These are phyloP conservation scores for Aspergillus coremiiformis DNA, from an alignment of 495 filamentous ascomycete species.

Conservation along the genomic window DNA sequence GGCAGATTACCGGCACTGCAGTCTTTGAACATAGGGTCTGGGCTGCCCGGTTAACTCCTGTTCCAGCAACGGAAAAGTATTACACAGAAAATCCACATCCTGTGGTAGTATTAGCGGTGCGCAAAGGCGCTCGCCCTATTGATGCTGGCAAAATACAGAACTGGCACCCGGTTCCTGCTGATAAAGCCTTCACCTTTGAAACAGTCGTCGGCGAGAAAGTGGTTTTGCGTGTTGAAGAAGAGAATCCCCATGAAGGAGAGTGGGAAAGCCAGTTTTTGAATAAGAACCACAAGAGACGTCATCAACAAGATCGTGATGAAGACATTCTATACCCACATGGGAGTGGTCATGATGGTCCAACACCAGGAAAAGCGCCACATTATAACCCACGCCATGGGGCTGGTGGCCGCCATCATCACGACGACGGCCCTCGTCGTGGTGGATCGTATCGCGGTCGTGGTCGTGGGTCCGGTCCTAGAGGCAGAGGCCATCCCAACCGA, in stretches of 20 bases:
- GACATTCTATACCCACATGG: slow-evolving; percentile 17
- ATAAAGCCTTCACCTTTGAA: slow-evolving; percentile 62
- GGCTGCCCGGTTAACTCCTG: slow-evolving; percentile 72
- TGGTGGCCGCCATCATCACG: slow-evolving; percentile 24
- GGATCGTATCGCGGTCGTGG: slow-evolving; percentile 42
- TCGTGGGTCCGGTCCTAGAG: slow-evolving; percentile 33
- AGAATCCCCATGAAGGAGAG: slow-evolving; percentile 47
- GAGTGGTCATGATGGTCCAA: slow-evolving; percentile 9
- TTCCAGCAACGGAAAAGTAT: slow-evolving; percentile 53
- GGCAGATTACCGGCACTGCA: slow-evolving; percentile 72
- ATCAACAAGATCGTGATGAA: slow-evolving; percentile 31
- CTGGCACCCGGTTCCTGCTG: slow-evolving; percentile 70
- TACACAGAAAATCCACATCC: slow-evolving; percentile 70
- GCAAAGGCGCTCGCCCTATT: slow-evolving; percentile 62
- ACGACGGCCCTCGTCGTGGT: slow-evolving; percentile 33
- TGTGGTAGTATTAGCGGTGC: slow-evolving; percentile 67
- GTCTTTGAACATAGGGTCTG: slow-evolving; percentile 73
- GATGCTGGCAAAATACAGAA: slow-evolving; percentile 77
- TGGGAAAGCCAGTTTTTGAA: slow-evolving; percentile 51
- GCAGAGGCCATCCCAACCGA: slow-evolving; percentile 33
- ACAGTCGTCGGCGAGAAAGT: slow-evolving; percentile 82
- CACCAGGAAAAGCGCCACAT: slow-evolving; percentile 12
- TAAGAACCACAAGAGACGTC: slow-evolving; percentile 43
- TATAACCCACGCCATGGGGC: slow-evolving; percentile 17
- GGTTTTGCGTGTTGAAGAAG: slow-evolving; percentile 69